Evolutionary conservation across 169 alveolate genomes (phyloP).

Genomic region (Eimeria maxima): DNA sequence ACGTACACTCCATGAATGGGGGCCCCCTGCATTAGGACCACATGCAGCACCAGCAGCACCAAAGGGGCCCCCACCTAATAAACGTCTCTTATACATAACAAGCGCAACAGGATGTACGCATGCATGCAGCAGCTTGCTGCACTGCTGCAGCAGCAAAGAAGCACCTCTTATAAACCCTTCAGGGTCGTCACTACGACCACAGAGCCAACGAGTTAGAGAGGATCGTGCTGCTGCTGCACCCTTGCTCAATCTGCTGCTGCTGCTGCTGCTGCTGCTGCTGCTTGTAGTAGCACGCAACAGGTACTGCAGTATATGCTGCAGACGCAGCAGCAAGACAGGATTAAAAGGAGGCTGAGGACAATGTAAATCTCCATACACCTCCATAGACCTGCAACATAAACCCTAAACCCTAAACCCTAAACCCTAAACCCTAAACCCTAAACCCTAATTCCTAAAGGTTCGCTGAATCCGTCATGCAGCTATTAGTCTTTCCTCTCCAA

Average conservation of each 20-base stretch:
- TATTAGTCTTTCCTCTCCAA: no score
- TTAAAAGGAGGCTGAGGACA: slow-evolving; percentile 63
- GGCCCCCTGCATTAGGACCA: slow-evolving; percentile 25
- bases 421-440: slow-evolving; percentile 8
- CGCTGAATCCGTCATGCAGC: no score
- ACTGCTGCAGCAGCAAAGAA: slow-evolving; percentile 15
- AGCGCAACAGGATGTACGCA: slow-evolving; percentile 69
- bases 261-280: no score
- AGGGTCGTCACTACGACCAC: slow-evolving; percentile 43
- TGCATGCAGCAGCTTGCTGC: no score
- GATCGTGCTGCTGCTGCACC: not conserved
- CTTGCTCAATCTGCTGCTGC: slow-evolving; percentile 46
- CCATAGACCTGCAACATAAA: slow-evolving; percentile 31
- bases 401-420: not conserved
- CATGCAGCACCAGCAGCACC: not conserved
- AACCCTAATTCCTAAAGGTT: not conserved
- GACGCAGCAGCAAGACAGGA: slow-evolving; percentile 56
- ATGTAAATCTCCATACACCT: slow-evolving; percentile 78
- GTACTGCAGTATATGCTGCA: slow-evolving; percentile 26
- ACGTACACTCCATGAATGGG: not conserved
- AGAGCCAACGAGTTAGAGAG: not conserved
- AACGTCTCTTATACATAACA: slow-evolving; percentile 29
- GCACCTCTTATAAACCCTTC: not conserved
- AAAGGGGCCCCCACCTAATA: slow-evolving; percentile 23
- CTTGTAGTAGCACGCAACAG: no score